Conservation (phyloP, 2,329 filamentous ascomycete genomes). For the Fusarium irregulare region DNA sequence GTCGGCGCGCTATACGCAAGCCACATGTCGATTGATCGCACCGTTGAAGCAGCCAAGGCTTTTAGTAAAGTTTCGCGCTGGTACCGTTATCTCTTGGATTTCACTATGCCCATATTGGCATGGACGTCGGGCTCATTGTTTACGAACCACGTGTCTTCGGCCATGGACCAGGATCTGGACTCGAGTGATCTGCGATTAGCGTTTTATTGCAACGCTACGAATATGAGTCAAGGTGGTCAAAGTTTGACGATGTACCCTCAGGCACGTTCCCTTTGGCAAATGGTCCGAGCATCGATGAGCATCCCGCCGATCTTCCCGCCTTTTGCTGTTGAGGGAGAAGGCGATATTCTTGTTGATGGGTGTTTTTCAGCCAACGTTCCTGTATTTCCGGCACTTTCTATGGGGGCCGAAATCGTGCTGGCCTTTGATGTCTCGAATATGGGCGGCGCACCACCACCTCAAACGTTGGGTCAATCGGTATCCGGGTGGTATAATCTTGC, state of each 20-base stretch:
- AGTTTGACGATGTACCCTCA: not conserved
- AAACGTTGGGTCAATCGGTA: not conserved
- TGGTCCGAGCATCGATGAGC: not conserved
- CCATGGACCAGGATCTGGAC: not conserved
- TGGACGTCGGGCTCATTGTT: not conserved
- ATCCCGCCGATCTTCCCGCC: not conserved
- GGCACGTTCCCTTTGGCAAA: not conserved
- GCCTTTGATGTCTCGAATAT: not conserved
- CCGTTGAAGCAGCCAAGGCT: not conserved
- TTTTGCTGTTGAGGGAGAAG: not conserved
- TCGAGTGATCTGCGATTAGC: not conserved
- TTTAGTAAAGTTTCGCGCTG: not conserved
- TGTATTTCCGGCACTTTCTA: not conserved
- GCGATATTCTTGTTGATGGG: not conserved
- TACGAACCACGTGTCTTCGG: not conserved
- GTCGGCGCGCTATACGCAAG: not conserved
- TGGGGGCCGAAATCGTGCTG: not conserved
- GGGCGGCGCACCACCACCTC: not conserved
- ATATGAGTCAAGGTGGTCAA: not conserved
- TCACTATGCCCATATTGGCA: not conserved
- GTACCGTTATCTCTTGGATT: not conserved
- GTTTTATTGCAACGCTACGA: not conserved
- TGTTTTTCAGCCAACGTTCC: not conserved
- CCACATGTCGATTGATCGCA: not conserved
- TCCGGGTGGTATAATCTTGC: not conserved